Evolutionary conservation across 1,284 basidiomycete species (phyloP).

Genomic region (Megacollybia platyphylla): DNA sequence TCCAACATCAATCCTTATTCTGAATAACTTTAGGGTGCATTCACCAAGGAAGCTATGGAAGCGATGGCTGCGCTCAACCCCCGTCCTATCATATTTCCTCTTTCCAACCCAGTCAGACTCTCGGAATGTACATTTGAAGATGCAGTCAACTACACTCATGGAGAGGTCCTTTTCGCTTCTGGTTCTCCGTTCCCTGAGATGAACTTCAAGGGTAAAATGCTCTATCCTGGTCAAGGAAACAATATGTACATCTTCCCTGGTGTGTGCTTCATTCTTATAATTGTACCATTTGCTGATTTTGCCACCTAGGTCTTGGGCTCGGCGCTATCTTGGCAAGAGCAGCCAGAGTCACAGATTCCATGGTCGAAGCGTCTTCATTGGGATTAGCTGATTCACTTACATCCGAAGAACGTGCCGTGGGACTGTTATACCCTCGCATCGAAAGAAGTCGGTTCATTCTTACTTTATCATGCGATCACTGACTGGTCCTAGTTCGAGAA

Average conservation of each 20-base stretch:
- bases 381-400: conserved; percentile 73
- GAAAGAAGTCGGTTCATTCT: conserved; percentile 40
- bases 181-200: conserved; percentile 81
- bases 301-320: conserved; percentile 58
- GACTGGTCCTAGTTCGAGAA: conserved; percentile 39
- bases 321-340: conserved; percentile 65
- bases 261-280: conserved; percentile 16
- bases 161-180: conserved; percentile 76
- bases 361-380: conserved; percentile 72
- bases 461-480: conserved; percentile 3
- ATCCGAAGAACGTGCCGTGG: conserved; percentile 50
- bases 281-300: conserved; percentile 3
- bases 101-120: conserved; percentile 70
- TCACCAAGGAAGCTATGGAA: conserved; percentile 56
- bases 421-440: conserved; percentile 66
- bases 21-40: conserved; percentile 38
- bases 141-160: conserved; percentile 61
- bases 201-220: conserved; percentile 40
- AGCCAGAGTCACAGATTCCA: conserved; percentile 57
- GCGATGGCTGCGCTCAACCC: conserved; percentile 62
- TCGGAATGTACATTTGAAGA: conserved; percentile 62
- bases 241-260: conserved; percentile 77
- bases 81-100: conserved; percentile 76
- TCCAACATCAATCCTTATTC: conserved; percentile 5
- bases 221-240: conserved; percentile 85